These are phyloP conservation scores for Prototheca stagnorum DNA, from an alignment of 163 green algal genomes.

Conservation along the genomic window DNA sequence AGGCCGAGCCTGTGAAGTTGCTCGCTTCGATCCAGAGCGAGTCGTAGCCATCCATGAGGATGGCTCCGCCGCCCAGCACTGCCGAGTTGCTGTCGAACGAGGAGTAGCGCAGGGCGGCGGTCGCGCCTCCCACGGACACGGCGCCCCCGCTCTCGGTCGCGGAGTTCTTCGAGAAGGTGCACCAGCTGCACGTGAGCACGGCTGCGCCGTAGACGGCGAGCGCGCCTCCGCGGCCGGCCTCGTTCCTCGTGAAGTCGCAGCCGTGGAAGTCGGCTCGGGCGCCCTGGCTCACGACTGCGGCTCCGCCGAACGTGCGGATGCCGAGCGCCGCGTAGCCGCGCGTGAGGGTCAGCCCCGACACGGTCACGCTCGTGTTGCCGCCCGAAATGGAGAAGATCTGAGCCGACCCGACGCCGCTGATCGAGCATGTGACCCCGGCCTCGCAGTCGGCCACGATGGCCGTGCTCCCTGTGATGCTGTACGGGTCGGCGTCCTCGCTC, in stretches of 20 bases:
- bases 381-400: too few species aligned
- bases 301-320: slow-evolving; percentile 10
- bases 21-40: slow-evolving; percentile 2
- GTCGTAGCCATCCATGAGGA: slow-evolving; percentile 18
- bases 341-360: too few species aligned
- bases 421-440: too few species aligned
- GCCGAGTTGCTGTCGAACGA: slow-evolving; percentile 4
- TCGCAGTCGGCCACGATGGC: too few species aligned
- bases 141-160: slow-evolving; percentile 5
- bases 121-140: slow-evolving; percentile 5
- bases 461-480: too few species aligned
- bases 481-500: too few species aligned
- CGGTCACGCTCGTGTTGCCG: too few species aligned
- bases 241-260: slow-evolving; percentile 10
- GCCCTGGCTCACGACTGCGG: slow-evolving; percentile 4
- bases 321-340: too few species aligned
- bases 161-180: slow-evolving; percentile 4
- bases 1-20: slow-evolving; percentile 2
- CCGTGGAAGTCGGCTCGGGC: slow-evolving; percentile 1
- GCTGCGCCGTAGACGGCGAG: slow-evolving; percentile 3
- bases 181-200: slow-evolving; percentile 4
- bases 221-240: slow-evolving; percentile 6
- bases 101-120: not conserved
- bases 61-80: slow-evolving; percentile 10
- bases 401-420: too few species aligned